A percentile compares a stretch with the other conserved stretches of the same genome.
Evolutionary conservation across 192 early-diverging fungal species (phyloP).

Genomic region (Spizellomyces sp.): DNA sequence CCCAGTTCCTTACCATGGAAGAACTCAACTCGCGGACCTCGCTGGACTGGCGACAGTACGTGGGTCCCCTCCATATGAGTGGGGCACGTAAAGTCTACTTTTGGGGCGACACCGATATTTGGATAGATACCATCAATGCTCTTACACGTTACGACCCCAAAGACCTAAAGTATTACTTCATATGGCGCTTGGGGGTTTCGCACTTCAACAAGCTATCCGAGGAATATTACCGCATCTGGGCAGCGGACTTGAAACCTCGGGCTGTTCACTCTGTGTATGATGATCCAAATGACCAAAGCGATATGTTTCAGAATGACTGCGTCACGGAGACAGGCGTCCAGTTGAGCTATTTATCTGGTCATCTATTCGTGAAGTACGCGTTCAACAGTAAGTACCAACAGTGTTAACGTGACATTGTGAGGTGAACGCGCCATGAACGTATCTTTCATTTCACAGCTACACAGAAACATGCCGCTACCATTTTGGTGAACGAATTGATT

Average conservation of each 20-base stretch:
- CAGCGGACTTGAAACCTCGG: constrained; percentile 13
- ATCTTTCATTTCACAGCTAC: constrained; percentile 26
- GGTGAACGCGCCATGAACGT: not conserved
- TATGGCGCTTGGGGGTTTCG: constrained; percentile 40
- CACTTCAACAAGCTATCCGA: constrained; percentile 47
- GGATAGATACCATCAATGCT: constrained; percentile 25
- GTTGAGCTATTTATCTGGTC: constrained; percentile 41
- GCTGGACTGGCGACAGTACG: constrained; percentile 35
- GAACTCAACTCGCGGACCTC: constrained; percentile 32
- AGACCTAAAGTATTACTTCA: constrained; percentile 35
- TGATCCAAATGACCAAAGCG: constrained; percentile 14
- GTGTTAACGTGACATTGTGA: not conserved
- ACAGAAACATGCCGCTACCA: constrained; percentile 38
- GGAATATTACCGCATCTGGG: constrained; percentile 39
- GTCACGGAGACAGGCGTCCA: constrained; percentile 40
- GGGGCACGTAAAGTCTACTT: constrained; percentile 33
- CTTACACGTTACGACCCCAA: constrained; percentile 12
- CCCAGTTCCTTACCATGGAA: constrained; percentile 32
- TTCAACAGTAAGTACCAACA: constrained; percentile 37
- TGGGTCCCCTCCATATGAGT: constrained; percentile 27
- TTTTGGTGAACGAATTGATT: constrained; percentile 47
- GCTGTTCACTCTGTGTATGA: constrained; percentile 9
- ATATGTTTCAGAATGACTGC: constrained; percentile 38
- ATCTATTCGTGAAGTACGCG: constrained; percentile 51
- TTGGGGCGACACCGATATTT: constrained; percentile 34